A percentile compares a stretch with the other conserved stretches of the same genome.
Conservation (phyloP, 2,329 filamentous ascomycete genomes). For the Diaporthe ilicicola region DNA sequence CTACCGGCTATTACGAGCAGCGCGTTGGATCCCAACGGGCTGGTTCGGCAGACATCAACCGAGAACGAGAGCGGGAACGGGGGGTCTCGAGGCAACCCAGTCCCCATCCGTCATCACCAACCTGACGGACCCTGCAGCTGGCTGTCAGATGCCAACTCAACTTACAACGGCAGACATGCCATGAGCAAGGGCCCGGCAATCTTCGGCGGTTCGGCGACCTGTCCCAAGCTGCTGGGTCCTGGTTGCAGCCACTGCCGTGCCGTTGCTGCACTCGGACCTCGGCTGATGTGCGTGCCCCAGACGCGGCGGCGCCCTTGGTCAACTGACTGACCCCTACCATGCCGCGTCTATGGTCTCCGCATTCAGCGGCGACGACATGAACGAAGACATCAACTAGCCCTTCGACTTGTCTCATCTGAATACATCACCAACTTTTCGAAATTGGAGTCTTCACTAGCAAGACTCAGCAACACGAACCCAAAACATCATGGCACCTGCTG, state of each 20-base stretch:
- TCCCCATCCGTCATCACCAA: neutral
- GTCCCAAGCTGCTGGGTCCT: slow-evolving; percentile 10
- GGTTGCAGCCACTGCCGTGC: slow-evolving; percentile 15
- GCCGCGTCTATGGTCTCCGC: neutral
- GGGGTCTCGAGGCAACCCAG: neutral
- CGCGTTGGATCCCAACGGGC: slow-evolving; percentile 3
- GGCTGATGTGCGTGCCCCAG: slow-evolving; percentile 23
- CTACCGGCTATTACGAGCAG: neutral
- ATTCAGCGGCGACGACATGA: slow-evolving; percentile 22
- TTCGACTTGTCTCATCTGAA: neutral
- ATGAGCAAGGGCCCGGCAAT: neutral
- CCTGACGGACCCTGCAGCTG: neutral
- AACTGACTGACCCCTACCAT: slow-evolving; percentile 8
- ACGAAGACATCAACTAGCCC: slow-evolving; percentile 31
- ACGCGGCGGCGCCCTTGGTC: slow-evolving; percentile 8
- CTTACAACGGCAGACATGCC: neutral
- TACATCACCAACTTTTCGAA: neutral
- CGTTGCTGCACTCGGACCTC: slow-evolving; percentile 28
- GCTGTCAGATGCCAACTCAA: slow-evolving; percentile 14
- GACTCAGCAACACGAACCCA: neutral
- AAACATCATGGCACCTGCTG: slow-evolving; percentile 38
- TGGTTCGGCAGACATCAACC: slow-evolving; percentile 15
- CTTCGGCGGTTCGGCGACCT: slow-evolving; percentile 13
- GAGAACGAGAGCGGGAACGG: neutral
- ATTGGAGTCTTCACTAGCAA: neutral